phyloP scores from a whole-genome alignment of 140 eudicot species.

The Stevia rebaudiana region DNA sequence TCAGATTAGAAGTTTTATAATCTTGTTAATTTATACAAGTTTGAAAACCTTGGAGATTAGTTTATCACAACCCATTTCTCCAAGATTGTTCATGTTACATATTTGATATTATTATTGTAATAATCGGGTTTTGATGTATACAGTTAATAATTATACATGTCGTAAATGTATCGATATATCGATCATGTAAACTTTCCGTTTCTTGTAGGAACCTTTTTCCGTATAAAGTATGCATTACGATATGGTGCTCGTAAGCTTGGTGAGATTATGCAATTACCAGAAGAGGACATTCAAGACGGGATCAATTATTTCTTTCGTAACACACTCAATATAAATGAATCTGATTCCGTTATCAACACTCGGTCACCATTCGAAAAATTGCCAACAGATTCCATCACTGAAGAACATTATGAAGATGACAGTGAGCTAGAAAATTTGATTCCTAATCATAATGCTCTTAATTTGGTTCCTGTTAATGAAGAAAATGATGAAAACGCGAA shows the following conservation, averaged over 20 bases:
- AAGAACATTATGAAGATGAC: slow-evolving; percentile 27
- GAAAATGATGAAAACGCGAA: not conserved
- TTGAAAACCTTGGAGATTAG: not conserved
- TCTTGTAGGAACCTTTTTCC: slow-evolving; percentile 49
- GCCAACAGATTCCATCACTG: slow-evolving; percentile 11
- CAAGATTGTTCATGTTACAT: no score
- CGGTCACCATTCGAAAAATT: slow-evolving; percentile 11
- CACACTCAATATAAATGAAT: slow-evolving; percentile 45
- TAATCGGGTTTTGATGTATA: no score
- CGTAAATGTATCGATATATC: not conserved
- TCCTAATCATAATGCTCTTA: slow-evolving; percentile 32
- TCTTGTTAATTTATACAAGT: not conserved
- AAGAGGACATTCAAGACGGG: slow-evolving; percentile 33
- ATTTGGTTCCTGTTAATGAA: no score
- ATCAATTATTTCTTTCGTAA: slow-evolving; percentile 43
- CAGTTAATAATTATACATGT: not conserved
- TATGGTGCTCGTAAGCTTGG: slow-evolving; percentile 67
- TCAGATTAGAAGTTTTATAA: not conserved
- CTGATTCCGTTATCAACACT: slow-evolving; percentile 23
- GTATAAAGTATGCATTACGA: slow-evolving; percentile 53
- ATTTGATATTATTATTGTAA: no score
- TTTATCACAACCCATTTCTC: no score
- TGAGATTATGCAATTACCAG: slow-evolving; percentile 39
- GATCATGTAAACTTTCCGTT: not conserved
- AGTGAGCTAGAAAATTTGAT: slow-evolving; percentile 7